Conservation (phyloP, 192 early-diverging fungal species). For the Coemansia asiatica region DNA sequence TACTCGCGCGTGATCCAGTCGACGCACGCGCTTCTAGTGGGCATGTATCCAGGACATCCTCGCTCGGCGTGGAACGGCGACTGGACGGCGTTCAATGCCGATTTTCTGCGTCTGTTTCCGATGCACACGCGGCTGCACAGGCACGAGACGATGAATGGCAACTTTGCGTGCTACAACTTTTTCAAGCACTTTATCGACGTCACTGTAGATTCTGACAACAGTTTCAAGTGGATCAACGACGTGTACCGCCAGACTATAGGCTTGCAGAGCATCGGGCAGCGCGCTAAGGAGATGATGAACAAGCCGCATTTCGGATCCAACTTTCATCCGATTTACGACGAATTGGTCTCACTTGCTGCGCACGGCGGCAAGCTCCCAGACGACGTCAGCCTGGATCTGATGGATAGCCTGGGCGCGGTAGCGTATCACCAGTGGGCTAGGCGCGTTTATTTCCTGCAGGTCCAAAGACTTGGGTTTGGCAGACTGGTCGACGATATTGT, state of each 20-base stretch:
- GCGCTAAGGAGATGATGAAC: slow-evolving; percentile 13
- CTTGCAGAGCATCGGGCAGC: slow-evolving; percentile 29
- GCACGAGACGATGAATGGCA: slow-evolving; percentile 37
- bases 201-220: background rate
- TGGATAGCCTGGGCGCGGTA: slow-evolving; percentile 22
- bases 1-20: slow-evolving; percentile 68
- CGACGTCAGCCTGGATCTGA: slow-evolving; percentile 14
- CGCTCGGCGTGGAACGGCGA: background rate
- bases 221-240: slow-evolving; percentile 32
- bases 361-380: slow-evolving; percentile 34
- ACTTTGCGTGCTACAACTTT: slow-evolving; percentile 44
- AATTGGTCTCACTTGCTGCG: slow-evolving; percentile 31
- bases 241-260: slow-evolving; percentile 26
- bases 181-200: slow-evolving; percentile 19
- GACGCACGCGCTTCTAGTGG: slow-evolving; percentile 60
- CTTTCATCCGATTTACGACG: slow-evolving; percentile 41
- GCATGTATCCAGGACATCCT: slow-evolving; percentile 56
- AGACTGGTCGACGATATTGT: slow-evolving; percentile 25
- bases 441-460: background rate
- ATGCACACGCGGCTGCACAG: slow-evolving; percentile 26
- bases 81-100: slow-evolving; percentile 16
- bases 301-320: slow-evolving; percentile 23
- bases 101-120: slow-evolving; percentile 22
- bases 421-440: slow-evolving; percentile 33
- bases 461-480: slow-evolving; percentile 39